Conservation (phyloP, 495 filamentous ascomycete genomes). For the Aspergillus mulundensis region DNA sequence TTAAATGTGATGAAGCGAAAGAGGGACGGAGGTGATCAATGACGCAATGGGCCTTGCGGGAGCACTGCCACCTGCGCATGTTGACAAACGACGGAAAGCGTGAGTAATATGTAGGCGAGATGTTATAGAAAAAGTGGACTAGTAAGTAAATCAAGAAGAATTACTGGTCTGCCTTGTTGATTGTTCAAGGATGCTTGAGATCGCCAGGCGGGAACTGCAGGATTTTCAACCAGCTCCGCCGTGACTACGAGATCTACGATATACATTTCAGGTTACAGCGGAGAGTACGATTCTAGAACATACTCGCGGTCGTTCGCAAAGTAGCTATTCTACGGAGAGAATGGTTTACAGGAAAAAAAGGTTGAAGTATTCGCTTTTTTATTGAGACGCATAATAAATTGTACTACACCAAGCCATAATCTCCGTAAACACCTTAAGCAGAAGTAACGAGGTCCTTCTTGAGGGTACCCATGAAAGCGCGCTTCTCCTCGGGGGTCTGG, state of each 20-base stretch:
- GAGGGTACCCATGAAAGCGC: constrained; percentile 91
- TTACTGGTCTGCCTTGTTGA: too few relatives aligned
- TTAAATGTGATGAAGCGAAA: constrained; percentile 16
- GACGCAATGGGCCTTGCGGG: constrained; percentile 35
- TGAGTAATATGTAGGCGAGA: background rate
- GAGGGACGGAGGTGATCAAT: constrained; percentile 29
- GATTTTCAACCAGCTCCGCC: constrained; percentile 3
- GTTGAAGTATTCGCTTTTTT: constrained; percentile 43
- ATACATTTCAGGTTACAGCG: too few relatives aligned
- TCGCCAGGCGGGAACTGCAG: background rate
- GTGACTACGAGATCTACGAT: too few relatives aligned
- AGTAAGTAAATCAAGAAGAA: background rate
- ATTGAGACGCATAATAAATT: constrained; percentile 46
- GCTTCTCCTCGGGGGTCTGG: constrained; percentile 98
- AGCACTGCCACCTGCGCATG: constrained; percentile 14
- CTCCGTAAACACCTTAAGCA: constrained; percentile 60
- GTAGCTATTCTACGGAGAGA: too few relatives aligned
- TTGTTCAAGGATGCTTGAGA: background rate
- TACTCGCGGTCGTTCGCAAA: too few relatives aligned
- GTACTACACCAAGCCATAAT: constrained; percentile 36
- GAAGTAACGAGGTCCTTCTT: constrained; percentile 90
- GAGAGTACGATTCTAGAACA: too few relatives aligned
- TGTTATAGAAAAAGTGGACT: too few relatives aligned
- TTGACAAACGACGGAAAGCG: background rate
- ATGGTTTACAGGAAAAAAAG: background rate